Evolutionary conservation across 208 protist genomes (phyloP), one percentile per base, ranked within the genome.

Genomic region (Lotmaria passim): DNA sequence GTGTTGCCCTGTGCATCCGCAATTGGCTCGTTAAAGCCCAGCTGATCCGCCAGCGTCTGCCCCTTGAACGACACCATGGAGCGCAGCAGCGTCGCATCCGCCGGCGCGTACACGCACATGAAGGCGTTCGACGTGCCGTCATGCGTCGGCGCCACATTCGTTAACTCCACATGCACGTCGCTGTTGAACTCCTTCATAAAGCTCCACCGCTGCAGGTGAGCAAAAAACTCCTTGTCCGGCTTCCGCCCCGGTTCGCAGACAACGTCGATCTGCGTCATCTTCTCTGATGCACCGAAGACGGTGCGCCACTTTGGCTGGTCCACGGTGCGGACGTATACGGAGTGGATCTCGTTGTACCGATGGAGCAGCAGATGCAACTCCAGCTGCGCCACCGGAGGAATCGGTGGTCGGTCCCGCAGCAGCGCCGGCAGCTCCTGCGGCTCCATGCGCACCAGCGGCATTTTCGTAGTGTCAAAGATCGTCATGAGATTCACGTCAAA

Each of bases 181-280:
- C 81, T 87, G 69, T 88, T 71, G 63, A 94, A 95, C 81, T 96
- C 89, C 15, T 70, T 58, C 82, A 96, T 87, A 64, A 91, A 96
- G 70, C 86, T 93, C 89, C 92, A 96, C 12, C 73, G 83, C 73
- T 94, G 78, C 12, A 96, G 79, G 50, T 82, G 81, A 19, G 79
- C 63, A 62, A 93, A 83, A 51, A 94, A 89, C 8, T 57, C 76
- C 30, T 59, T 46, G 57, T 79, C 58, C 4, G 85, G 81, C 61
- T 89, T 89, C 43, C 33, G 31, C 19, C 36, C 68, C 12, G 74
- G 48, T 43, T 39, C 43, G 57, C 79, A 63, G 23, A 96, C 81
- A 6, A 96, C 83, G 59, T 96, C 91, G 55, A 96, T 92, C 69
- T 93, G 89, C 3, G 91, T 94, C 75, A 93, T 81, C 56, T 81